These are phyloP conservation scores for Tilletia setariae DNA, from an alignment of 1,284 basidiomycete species.

Conservation along the genomic window DNA sequence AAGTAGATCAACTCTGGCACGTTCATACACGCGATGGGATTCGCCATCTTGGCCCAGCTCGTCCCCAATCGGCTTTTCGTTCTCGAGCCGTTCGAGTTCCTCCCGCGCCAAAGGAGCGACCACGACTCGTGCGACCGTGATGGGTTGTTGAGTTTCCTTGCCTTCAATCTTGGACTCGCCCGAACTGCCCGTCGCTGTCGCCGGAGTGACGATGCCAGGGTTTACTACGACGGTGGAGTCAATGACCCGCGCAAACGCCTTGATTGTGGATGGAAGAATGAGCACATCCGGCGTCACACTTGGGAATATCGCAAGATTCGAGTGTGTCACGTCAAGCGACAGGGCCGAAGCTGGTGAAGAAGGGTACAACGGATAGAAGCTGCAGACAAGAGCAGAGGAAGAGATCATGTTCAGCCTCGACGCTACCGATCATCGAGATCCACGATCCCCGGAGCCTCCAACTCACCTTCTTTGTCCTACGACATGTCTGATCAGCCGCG, in stretches of 20 bases:
- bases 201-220: slow-evolving; percentile 55
- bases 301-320: slow-evolving; percentile 34
- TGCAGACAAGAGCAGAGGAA: slow-evolving; percentile 50
- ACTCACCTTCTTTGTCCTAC: slow-evolving; percentile 76
- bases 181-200: neutral
- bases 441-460: too few relatives aligned
- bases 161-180: neutral
- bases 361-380: slow-evolving; percentile 94
- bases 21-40: slow-evolving; percentile 18
- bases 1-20: slow-evolving; percentile 21
- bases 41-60: slow-evolving; percentile 3
- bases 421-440: too few relatives aligned
- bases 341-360: slow-evolving; percentile 65
- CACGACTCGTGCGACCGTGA: slow-evolving; percentile 15
- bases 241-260: slow-evolving; percentile 76
- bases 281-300: slow-evolving; percentile 70
- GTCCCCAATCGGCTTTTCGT: neutral
- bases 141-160: neutral
- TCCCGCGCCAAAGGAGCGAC: slow-evolving; percentile 13
- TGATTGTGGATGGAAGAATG: slow-evolving; percentile 73
- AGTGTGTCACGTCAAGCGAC: slow-evolving; percentile 42
- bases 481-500: slow-evolving; percentile 72
- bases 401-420: too few relatives aligned
- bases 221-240: slow-evolving; percentile 69
- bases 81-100: slow-evolving; percentile 7